Base-by-base conservation (phyloP, 2,329 filamentous ascomycete genomes). In the Capronia epimyces region DNA sequence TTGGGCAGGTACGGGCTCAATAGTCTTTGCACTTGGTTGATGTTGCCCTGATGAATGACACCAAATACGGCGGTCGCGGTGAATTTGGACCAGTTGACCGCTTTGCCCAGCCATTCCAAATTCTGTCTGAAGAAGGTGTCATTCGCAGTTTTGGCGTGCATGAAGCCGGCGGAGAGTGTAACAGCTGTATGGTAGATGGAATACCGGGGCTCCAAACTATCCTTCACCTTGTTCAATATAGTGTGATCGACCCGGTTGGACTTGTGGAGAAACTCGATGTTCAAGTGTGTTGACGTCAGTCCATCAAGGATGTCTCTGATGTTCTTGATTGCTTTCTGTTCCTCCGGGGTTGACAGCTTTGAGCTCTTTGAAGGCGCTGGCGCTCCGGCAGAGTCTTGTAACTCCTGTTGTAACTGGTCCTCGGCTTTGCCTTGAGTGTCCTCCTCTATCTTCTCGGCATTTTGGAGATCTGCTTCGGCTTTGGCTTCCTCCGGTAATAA, bases 51-150 rank as follows among this genome's bases (percentile, higher is more conserved):
- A 69, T 98, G 93, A 57, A 98, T 96, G 45, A 97, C 93, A 68
- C 93, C 93, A 4, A 98, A 76, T 6, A 93, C 93, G 50, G 93
- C 93, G 3, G 93, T 98, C 12, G 93, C 93, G 0, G 93, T 96
- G 68, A 98, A 98, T 68, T 98, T 98, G 55, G 90, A 96, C 93
- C 93, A 98, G 74, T 98, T 98, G 42, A 97, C 89, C 21, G 93
- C 93, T 75, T 97, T 98, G 54, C 91, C 90, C 2, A 98, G 74
- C 93, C 93, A 98, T 60, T 98, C 93, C 20, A 98, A 73, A 66
- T 98, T 98, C 65, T 97, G 89, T 6, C 94, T 82, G 81, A 98
- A 97, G 74, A 98, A 98, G 65, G 91, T 94, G 72, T 98, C 93
- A 63, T 95, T 93, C 0, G 91, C 96, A 0, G 93, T 98, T 52